These are phyloP conservation scores for Chrysanthemum lavandulifolium DNA, from an alignment of 129 eudicot species.

Conservation along the genomic window DNA sequence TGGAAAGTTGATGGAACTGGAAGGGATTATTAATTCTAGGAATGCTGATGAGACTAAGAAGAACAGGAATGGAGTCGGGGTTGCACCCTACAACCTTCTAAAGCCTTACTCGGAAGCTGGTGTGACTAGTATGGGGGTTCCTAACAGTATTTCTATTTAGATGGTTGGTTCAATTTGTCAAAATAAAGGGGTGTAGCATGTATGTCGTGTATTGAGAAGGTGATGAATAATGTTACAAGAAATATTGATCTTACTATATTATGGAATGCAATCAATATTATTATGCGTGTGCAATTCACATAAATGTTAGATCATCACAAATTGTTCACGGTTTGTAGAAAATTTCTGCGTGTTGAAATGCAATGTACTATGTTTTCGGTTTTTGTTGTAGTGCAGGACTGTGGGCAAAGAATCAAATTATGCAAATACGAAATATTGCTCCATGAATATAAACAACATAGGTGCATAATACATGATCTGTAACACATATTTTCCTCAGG, in stretches of 20 bases:
- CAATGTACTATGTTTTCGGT: too few relatives aligned
- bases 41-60: conserved; percentile 44
- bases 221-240: background rate
- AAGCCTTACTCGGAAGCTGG: conserved; percentile 81
- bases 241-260: background rate
- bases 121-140: conserved; percentile 75
- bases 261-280: background rate
- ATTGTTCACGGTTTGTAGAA: too few relatives aligned
- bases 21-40: conserved; percentile 54
- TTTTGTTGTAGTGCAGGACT: too few relatives aligned
- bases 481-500: too few relatives aligned
- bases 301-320: too few relatives aligned
- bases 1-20: conserved; percentile 61
- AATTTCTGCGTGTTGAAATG: too few relatives aligned
- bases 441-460: too few relatives aligned
- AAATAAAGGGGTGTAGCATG: background rate
- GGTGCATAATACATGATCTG: too few relatives aligned
- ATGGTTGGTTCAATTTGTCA: background rate
- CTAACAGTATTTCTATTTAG: conserved; percentile 84
- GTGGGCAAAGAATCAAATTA: too few relatives aligned
- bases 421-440: too few relatives aligned
- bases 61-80: conserved; percentile 82
- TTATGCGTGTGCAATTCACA: too few relatives aligned
- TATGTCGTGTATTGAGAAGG: background rate
- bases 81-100: conserved; percentile 64